These are phyloP conservation scores for Aspergillus asperescens DNA, from an alignment of 495 filamentous ascomycete genomes.

Conservation along the genomic window DNA sequence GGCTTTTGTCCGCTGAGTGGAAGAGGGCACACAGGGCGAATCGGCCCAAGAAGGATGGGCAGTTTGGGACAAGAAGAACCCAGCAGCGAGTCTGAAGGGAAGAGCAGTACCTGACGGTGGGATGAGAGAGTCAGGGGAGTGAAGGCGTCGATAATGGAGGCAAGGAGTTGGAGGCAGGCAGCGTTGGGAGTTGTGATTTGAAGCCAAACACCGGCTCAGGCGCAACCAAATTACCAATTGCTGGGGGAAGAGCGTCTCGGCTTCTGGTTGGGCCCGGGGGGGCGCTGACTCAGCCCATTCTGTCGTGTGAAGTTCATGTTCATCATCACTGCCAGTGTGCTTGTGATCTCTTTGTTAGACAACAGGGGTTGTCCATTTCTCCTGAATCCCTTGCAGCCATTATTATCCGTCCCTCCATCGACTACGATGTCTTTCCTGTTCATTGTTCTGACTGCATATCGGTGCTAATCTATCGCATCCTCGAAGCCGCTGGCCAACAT, in stretches of 20 bases:
- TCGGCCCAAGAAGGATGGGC: slow-evolving; percentile 10
- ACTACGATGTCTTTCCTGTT: no score
- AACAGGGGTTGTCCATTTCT: background rate
- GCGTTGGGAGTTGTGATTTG: slow-evolving; percentile 6
- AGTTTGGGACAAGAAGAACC: slow-evolving; percentile 20
- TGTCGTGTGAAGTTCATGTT: slow-evolving; percentile 30
- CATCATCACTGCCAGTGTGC: slow-evolving; percentile 14
- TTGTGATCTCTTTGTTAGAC: slow-evolving; percentile 1
- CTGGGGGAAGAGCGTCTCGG: slow-evolving; percentile 11
- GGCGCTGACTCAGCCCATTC: slow-evolving; percentile 19
- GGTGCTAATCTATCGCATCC: no score
- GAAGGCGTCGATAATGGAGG: background rate
- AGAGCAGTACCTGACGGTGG: slow-evolving; percentile 2
- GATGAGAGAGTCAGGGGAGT: background rate
- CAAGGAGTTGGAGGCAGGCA: slow-evolving; percentile 1
- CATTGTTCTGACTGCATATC: no score
- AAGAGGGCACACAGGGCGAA: slow-evolving; percentile 11
- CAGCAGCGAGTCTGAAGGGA: slow-evolving; percentile 4
- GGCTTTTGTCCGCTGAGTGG: background rate
- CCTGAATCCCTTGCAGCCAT: background rate
- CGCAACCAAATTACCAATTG: slow-evolving; percentile 15
- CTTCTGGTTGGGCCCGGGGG: slow-evolving; percentile 15
- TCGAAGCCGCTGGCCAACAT: no score
- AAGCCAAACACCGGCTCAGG: slow-evolving; percentile 14
- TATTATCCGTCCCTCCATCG: no score